phyloP scores from a whole-genome alignment of 345 rosid species.

The Cochlearia excelsa region DNA sequence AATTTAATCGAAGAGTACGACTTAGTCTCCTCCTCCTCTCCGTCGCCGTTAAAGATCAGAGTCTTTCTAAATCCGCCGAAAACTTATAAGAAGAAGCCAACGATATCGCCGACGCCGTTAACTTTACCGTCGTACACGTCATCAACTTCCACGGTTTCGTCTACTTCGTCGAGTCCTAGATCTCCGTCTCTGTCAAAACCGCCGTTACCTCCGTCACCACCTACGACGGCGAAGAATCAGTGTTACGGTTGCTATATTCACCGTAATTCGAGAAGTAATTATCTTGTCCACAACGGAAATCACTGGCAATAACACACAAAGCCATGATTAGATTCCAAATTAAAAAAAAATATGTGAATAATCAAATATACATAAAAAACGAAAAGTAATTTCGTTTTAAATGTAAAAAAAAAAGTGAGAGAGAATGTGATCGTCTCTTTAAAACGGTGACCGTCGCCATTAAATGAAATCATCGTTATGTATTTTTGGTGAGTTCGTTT shows the following conservation, averaged over 20 bases:
- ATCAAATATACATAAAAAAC: neutral
- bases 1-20: conserved; percentile 90
- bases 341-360: conserved; percentile 5
- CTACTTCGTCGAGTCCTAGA: conserved; percentile 47
- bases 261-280: conserved; percentile 53
- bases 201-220: conserved; percentile 42
- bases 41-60: conserved; percentile 63
- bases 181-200: conserved; percentile 35
- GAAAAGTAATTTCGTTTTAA: conserved; percentile 1
- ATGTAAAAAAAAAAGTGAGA: conserved; percentile 30
- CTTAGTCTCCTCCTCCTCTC: conserved; percentile 36
- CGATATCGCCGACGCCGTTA: conserved; percentile 29
- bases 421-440: neutral
- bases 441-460: too few species aligned
- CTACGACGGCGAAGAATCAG: conserved; percentile 33
- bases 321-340: neutral
- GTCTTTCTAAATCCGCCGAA: conserved; percentile 57
- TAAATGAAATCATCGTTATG: too few species aligned
- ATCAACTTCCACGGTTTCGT: conserved; percentile 37
- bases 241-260: conserved; percentile 49
- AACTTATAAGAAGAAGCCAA: conserved; percentile 30
- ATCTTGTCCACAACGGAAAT: conserved; percentile 71
- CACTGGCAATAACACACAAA: conserved; percentile 60
- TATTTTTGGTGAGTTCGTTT: too few species aligned
- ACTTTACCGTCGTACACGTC: conserved; percentile 20